Evolutionary conservation across 208 protist genomes (phyloP), one percentile per base, ranked within the genome.

Genomic region (Wallacemonas rigidus): DNA sequence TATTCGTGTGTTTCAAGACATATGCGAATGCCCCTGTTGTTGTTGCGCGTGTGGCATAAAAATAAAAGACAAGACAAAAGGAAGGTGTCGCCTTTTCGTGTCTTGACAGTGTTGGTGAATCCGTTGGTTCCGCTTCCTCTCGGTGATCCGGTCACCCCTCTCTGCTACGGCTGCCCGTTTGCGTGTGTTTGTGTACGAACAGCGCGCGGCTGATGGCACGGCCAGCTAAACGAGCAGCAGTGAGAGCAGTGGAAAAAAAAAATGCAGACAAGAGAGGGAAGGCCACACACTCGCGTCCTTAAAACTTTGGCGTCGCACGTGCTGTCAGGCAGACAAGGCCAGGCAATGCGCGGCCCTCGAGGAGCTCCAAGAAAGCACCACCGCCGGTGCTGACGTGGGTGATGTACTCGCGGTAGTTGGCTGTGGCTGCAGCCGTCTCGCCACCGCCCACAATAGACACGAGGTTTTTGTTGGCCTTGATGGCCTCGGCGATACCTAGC

Each of bases 301-400:
- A 95, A 48, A 95, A 61, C 72, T 92, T 95, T 6, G 91, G 91
- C 4, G 79, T 38, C 15, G 89, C 89, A 38, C 83, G 85, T 5
- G 91, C 88, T 7, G 91, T 96, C 63, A 99, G 85, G 74, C 93
- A 95, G 58, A 93, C 81, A 53, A 99, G 83, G 39, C 97, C 98
- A n/a, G 97, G 98, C 11, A 99, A 79, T 14, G 94, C 88, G 65
- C 91, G 86, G 36, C 99, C 99, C 83, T 99, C 98, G 8, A 99
- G 91, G 39, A 99, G 94, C 90, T 99, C 99, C 39, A 99, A 90
- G 41, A 98, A 99, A n/a, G 99, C 99, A 73, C 99, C 99, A 77
- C 99, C 99, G 75, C 99, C 99, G 69, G 99, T 99, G 65, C 88
- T 98, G n/a, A 99, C 95, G 82, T 99, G 98, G 43, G 89, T 96